phyloP scores from a whole-genome alignment of 805 yeast species.

The Clavispora fructus region DNA sequence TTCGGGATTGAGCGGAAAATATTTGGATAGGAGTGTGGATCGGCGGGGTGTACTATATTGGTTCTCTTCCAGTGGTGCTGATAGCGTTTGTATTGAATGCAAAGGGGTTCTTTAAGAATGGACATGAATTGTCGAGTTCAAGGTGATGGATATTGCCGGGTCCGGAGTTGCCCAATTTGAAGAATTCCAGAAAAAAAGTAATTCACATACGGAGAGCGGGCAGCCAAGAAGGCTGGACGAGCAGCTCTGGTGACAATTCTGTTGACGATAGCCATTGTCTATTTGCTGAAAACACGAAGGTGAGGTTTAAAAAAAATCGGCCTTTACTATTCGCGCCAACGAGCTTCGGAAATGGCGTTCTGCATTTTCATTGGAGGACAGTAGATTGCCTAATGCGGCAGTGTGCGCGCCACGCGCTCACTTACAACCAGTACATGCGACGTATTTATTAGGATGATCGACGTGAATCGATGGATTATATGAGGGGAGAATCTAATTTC shows the following conservation, averaged over 20 bases:
- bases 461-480: not conserved
- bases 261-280: constrained; percentile 37
- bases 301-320: not conserved
- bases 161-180: not conserved
- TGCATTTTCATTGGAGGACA: constrained; percentile 13
- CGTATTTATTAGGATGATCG: not conserved
- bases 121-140: not conserved
- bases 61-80: too few species aligned
- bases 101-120: too few species aligned
- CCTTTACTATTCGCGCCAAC: constrained; percentile 9
- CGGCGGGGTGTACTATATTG: too few species aligned
- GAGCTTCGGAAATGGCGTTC: constrained; percentile 5
- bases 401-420: not conserved
- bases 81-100: too few species aligned
- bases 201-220: constrained; percentile 40
- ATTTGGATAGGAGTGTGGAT: too few species aligned
- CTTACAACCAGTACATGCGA: not conserved
- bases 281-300: constrained; percentile 1
- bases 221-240: constrained; percentile 38
- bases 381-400: constrained; percentile 1
- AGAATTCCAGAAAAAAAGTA: not conserved
- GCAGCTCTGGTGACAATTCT: constrained; percentile 40
- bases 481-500: not conserved
- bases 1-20: too few species aligned
- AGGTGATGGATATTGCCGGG: not conserved